A percentile compares a stretch with the other conserved stretches of the same genome.
phyloP scores from a whole-genome alignment of 2,329 filamentous ascomycete genomes.

The Metarhizium brunneum region DNA sequence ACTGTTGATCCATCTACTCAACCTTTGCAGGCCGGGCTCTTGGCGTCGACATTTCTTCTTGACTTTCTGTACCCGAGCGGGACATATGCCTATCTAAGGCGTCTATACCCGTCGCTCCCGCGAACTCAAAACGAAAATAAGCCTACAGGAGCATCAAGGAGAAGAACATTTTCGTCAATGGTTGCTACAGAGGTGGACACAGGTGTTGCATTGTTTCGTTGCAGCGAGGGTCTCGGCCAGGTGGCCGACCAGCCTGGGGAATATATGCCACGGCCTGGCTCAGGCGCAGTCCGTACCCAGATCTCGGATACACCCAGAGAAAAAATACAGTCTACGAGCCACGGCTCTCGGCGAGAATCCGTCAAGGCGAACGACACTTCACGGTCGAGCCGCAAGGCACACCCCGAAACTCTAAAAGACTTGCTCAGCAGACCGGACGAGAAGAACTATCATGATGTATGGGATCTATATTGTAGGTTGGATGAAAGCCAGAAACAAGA shows the following conservation, averaged over 20 bases:
- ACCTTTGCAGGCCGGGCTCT: constrained; percentile 20
- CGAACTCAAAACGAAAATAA: constrained; percentile 12
- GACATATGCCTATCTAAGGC: constrained; percentile 32
- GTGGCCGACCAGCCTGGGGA: not conserved
- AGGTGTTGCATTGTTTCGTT: not conserved
- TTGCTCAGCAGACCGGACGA: constrained; percentile 17
- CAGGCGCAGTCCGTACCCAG: not conserved
- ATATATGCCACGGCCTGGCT: not conserved
- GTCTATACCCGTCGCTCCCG: constrained; percentile 21
- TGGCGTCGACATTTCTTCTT: constrained; percentile 40
- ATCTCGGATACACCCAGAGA: too few species aligned
- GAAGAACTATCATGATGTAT: constrained; percentile 30
- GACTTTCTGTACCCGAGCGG: constrained; percentile 47
- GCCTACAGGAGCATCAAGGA: constrained; percentile 10
- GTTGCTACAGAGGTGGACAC: constrained; percentile 5
- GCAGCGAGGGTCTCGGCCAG: not conserved
- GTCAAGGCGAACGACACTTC: not conserved
- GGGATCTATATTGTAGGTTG: constrained; percentile 32
- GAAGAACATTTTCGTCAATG: constrained; percentile 16
- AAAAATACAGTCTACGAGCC: not conserved
- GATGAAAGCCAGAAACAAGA: constrained; percentile 18
- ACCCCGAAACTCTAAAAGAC: constrained; percentile 5
- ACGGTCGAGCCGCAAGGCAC: not conserved
- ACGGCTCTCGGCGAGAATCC: not conserved
- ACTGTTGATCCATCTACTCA: constrained; percentile 12